A percentile compares a stretch with the other conserved stretches of the same genome.
phyloP scores from a whole-genome alignment of 2,329 filamentous ascomycete genomes.

The Stagonosporopsis cucurbitacearum region DNA sequence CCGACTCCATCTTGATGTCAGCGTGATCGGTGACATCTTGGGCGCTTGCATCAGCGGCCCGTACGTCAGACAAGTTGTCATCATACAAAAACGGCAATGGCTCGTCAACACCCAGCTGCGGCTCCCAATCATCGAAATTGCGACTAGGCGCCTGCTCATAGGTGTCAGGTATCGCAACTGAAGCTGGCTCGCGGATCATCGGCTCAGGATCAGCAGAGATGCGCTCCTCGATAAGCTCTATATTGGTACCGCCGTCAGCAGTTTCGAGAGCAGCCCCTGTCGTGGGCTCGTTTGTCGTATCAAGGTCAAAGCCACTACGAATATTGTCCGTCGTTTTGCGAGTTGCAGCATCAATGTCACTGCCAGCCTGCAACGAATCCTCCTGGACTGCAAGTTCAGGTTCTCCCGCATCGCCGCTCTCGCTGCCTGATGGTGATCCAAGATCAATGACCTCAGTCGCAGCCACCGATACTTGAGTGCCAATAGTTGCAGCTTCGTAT shows the following conservation, averaged over 20 bases:
- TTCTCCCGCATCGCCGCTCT: constrained; percentile 1
- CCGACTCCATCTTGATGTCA: constrained; percentile 41
- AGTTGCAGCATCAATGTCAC: background rate
- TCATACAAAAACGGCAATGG: constrained; percentile 18
- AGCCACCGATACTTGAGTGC: constrained; percentile 12
- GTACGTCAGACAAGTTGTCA: constrained; percentile 1
- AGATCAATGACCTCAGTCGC: constrained; percentile 32
- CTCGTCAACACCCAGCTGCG: constrained; percentile 15
- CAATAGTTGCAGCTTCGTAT: background rate
- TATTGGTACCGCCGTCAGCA: background rate
- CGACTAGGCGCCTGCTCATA: background rate
- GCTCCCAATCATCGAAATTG: constrained; percentile 1
- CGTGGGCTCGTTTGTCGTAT: background rate
- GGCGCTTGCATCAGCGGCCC: background rate
- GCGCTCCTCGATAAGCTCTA: background rate
- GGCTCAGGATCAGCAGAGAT: background rate
- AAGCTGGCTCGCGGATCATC: background rate
- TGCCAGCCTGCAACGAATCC: background rate
- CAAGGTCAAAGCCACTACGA: background rate
- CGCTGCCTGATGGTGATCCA: constrained; percentile 24
- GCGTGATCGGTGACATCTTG: constrained; percentile 9
- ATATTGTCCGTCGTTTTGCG: background rate
- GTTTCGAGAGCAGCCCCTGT: background rate
- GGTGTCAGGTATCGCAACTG: background rate
- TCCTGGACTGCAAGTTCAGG: background rate